Evolutionary conservation across 257 asterid species (phyloP), one percentile per base, ranked within the genome.

Genomic region (Avicennia marina): DNA sequence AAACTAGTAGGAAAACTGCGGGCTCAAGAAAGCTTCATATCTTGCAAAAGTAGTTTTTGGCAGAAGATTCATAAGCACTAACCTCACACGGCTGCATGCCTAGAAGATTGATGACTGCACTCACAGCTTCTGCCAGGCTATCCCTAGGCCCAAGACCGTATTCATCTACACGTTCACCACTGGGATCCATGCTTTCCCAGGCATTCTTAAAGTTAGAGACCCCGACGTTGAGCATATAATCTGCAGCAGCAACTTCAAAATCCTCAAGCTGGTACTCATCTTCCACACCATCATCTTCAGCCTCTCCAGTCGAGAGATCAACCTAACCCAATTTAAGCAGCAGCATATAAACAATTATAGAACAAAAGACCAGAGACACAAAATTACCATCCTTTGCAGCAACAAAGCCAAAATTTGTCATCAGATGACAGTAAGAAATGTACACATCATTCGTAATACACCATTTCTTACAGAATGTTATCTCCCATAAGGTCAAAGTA

Each of bases 31-130:
- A n/a, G n/a, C n/a, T n/a, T n/a, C n/a, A 21, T 42, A 17, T 42
- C 10, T 4, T 25, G 20, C 19, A 12, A 50, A 31, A 59, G 22
- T 45, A n/a, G n/a, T 12, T n/a, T 56, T 25, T 42, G 60, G 42
- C n/a, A n/a, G n/a, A n/a, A n/a, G n/a, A n/a, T n/a, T n/a, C n/a
- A 10, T 42, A 65, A 63, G 59, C 21, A 72, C 94, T 58, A 24
- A 94, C 99, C 97, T 94, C 99, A 56, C 97, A 94, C 53, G 99
- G 96, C 69, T 89, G 99, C 94, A 94, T 57, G 78, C 97, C 99
- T 36, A 93, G 94, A 76, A 93, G 97, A 60, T 27, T 75, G 62
- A 82, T 86, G 69, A 93, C 99, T 25, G 95, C 86, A 73, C 50
- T 86, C 19, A 93, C 96, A 64, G 97, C 95, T 75, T 89, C 99